Conservation (phyloP, 1,139 yeast genomes). For the Arxiozyma slooffiae region DNA sequence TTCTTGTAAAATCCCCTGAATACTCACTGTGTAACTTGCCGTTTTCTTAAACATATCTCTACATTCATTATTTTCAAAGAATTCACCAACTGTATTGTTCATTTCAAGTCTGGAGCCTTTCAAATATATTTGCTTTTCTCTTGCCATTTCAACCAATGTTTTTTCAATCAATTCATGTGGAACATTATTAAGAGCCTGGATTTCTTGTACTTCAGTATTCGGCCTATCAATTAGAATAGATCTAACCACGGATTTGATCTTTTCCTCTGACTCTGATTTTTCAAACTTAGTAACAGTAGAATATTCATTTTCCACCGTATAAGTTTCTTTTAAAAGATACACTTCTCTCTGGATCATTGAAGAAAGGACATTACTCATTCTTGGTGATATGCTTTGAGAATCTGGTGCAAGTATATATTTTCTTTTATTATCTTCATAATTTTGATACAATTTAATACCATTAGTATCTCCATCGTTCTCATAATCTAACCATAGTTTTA, state of each 20-base stretch:
- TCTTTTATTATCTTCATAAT: constrained; percentile 21
- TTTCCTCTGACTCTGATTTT: constrained; percentile 13
- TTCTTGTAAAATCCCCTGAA: constrained; percentile 16
- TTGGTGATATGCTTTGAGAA: constrained; percentile 5
- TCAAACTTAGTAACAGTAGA: background rate
- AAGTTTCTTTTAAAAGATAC: constrained; percentile 22
- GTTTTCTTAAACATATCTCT: constrained; percentile 15
- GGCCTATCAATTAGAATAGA: constrained; percentile 23
- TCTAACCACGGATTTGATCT: constrained; percentile 23
- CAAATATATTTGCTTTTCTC: constrained; percentile 24
- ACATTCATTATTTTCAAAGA: constrained; percentile 19
- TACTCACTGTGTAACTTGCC: constrained; percentile 11
- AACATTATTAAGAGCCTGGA: constrained; percentile 16
- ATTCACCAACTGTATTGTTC: constrained; percentile 20
- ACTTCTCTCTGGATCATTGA: constrained; percentile 31
- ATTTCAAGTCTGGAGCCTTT: constrained; percentile 25
- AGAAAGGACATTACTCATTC: constrained; percentile 24
- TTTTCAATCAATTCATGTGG: constrained; percentile 24
- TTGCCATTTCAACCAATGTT: constrained; percentile 29
- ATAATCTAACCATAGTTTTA: constrained; percentile 23
- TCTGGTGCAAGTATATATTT: constrained; percentile 20
- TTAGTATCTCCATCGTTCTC: constrained; percentile 13
- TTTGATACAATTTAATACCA: constrained; percentile 18
- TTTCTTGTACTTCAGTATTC: constrained; percentile 18
- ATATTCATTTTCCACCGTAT: constrained; percentile 8